phyloP scores from a whole-genome alignment of 164 flowering plant genomes.

The Nymphaea colorata region DNA sequence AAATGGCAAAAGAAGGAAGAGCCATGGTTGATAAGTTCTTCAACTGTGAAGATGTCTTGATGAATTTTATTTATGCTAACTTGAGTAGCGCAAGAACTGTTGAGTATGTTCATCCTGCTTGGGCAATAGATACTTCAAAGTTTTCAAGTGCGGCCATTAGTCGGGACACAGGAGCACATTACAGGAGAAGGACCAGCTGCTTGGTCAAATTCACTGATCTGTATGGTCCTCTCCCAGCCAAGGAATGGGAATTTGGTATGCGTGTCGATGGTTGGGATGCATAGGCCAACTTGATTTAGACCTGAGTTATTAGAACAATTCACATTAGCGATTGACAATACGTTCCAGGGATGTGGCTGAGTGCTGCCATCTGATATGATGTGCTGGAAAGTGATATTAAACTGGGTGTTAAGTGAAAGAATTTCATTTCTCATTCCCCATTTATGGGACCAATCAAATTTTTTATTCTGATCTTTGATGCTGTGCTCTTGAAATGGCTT shows the following conservation, averaged over 20 bases:
- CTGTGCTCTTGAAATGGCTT: no score
- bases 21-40: constrained; percentile 46
- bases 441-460: no score
- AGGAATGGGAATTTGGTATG: constrained; percentile 35
- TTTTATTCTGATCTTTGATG: no score
- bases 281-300: constrained; percentile 13
- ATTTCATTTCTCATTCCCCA: no score
- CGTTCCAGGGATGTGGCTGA: no score
- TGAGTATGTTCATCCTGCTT: constrained; percentile 61
- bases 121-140: constrained; percentile 73
- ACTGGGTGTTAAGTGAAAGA: no score
- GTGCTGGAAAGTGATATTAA: no score
- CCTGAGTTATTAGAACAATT: no score
- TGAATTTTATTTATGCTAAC: constrained; percentile 64
- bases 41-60: constrained; percentile 70
- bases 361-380: no score
- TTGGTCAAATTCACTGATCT: constrained; percentile 39
- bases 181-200: constrained; percentile 43
- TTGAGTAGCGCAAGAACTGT: constrained; percentile 36
- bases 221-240: constrained; percentile 40
- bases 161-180: constrained; percentile 50
- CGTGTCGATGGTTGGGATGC: constrained; percentile 70
- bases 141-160: constrained; percentile 67
- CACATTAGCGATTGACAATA: no score
- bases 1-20: constrained; percentile 44